Percentiles rank a stretch among this genome's conserved stretches.
These are phyloP conservation scores for Ajuga reptans DNA, from an alignment of 305 asterid species.

Conservation along the genomic window DNA sequence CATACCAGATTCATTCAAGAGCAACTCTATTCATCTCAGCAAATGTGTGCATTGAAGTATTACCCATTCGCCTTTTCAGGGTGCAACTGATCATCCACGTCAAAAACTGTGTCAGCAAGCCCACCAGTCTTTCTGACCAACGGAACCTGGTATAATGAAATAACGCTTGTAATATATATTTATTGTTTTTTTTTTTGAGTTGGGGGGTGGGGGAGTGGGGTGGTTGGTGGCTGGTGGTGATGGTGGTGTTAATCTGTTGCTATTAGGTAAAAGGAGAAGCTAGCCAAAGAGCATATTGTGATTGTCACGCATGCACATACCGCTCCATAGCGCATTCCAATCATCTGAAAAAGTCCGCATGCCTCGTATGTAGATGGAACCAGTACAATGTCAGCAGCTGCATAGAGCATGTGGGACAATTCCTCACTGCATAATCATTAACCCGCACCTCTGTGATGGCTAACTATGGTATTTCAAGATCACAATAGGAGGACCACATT, in stretches of 20 bases:
- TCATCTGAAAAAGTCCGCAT: constrained; percentile 86
- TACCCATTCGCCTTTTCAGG: constrained; percentile 65
- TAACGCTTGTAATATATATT: background rate
- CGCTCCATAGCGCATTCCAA: constrained; percentile 92
- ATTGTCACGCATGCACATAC: constrained; percentile 34
- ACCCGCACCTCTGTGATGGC: no score
- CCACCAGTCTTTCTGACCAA: constrained; percentile 84
- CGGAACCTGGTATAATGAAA: constrained; percentile 51
- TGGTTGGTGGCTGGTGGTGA: no score
- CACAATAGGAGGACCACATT: no score
- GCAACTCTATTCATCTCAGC: background rate
- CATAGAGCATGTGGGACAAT: constrained; percentile 85
- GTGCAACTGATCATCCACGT: constrained; percentile 59
- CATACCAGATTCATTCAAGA: background rate
- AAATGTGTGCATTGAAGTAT: background rate
- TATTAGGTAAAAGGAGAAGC: background rate
- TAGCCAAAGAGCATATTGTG: background rate
- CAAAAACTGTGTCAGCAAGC: constrained; percentile 82
- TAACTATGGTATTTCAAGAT: no score
- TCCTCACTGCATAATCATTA: constrained; percentile 58
- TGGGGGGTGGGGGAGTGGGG: no score
- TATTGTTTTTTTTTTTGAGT: no score
- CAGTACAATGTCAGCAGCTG: constrained; percentile 85
- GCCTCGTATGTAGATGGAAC: constrained; percentile 93
- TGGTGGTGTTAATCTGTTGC: no score